Evolutionary conservation across 345 rosid genomes (phyloP).

Genomic region (Kandelia obovata): DNA sequence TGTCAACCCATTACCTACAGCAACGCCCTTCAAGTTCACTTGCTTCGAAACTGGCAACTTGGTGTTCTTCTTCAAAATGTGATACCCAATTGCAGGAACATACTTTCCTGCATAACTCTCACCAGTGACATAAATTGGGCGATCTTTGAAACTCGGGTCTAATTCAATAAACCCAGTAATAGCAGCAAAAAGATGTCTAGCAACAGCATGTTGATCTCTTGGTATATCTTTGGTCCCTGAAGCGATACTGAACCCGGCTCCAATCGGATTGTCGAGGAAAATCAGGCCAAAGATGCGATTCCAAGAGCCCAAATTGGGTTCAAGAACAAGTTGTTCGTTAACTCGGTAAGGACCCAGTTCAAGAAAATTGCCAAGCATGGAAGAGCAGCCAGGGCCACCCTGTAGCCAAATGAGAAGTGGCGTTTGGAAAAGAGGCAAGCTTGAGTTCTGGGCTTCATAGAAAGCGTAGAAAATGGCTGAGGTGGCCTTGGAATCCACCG

Average conservation of each 20-base stretch:
- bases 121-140: conserved; percentile 62
- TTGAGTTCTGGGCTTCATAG: conserved; percentile 68
- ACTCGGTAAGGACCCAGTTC: conserved; percentile 87
- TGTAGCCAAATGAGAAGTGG: conserved; percentile 85
- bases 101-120: conserved; percentile 85
- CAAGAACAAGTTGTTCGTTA: conserved; percentile 27
- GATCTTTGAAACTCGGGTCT: conserved; percentile 37
- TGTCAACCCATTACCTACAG: conserved; percentile 72
- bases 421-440: conserved; percentile 40
- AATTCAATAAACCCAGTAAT: conserved; percentile 41
- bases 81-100: conserved; percentile 68
- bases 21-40: conserved; percentile 56
- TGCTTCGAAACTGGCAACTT: conserved; percentile 21
- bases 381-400: conserved; percentile 94
- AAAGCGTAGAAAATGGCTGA: conserved; percentile 75
- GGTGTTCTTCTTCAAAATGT: conserved; percentile 46
- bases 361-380: conserved; percentile 79
- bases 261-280: conserved; percentile 80
- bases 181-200: conserved; percentile 57
- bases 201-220: conserved; percentile 46
- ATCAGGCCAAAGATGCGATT: conserved; percentile 72
- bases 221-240: conserved; percentile 56
- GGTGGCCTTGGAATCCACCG: conserved; percentile 39
- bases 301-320: conserved; percentile 68
- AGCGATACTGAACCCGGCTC: conserved; percentile 78